These are phyloP conservation scores for Solanum rostratum DNA, from an alignment of 257 asterid genomes.

Conservation along the genomic window DNA sequence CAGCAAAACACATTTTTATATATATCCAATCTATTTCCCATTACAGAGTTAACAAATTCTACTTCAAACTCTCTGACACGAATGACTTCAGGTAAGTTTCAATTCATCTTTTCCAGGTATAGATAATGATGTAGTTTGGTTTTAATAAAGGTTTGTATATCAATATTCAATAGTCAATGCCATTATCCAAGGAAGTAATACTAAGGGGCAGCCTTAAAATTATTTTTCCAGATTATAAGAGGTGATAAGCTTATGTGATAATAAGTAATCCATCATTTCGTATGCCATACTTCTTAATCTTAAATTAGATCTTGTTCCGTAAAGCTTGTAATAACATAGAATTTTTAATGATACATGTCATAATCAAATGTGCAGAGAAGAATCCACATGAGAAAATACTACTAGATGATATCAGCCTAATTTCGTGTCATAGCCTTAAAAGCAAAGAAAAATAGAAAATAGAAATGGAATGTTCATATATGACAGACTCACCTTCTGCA, in stretches of 20 bases:
- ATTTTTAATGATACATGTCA: not conserved
- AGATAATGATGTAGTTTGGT: not conserved
- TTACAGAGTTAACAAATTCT: not conserved
- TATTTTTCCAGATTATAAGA: not conserved
- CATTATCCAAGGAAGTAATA: not conserved
- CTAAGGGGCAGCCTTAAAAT: not conserved
- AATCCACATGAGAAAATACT: not conserved
- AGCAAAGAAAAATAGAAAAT: not conserved
- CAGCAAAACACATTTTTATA: not conserved
- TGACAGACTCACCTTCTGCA: slow-evolving; percentile 71
- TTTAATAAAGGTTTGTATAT: not conserved
- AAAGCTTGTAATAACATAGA: not conserved
- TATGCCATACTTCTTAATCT: not conserved
- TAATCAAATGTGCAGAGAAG: not conserved
- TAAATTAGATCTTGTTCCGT: not conserved
- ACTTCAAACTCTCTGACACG: not conserved
- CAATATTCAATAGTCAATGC: not conserved
- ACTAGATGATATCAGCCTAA: not conserved
- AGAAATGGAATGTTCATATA: not conserved
- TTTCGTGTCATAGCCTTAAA: not conserved
- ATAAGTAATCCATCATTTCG: not conserved
- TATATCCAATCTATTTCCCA: not conserved
- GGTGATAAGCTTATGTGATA: not conserved
- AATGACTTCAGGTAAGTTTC: not conserved
- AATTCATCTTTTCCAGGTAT: not conserved